These are phyloP conservation scores for Mitragyna speciosa DNA, from an alignment of 257 asterid species.

Conservation along the genomic window DNA sequence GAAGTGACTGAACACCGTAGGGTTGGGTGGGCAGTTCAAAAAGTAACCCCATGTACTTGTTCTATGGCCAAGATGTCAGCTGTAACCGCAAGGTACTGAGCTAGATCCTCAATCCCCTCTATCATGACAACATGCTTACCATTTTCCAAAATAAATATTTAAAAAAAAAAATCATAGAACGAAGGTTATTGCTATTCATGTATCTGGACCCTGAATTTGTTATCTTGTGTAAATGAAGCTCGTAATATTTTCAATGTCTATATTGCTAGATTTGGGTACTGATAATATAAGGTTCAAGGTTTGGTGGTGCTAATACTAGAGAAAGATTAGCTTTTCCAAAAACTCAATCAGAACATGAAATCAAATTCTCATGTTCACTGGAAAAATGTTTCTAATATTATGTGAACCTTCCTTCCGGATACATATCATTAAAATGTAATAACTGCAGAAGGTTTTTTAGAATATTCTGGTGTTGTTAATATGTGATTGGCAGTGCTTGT, in stretches of 20 bases:
- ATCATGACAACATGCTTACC: neutral
- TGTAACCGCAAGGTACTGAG: neutral
- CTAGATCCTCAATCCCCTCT: neutral
- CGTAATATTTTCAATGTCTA: neutral
- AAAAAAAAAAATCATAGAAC: neutral
- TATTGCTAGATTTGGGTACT: neutral
- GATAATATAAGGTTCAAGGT: neutral
- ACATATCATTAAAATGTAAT: neutral
- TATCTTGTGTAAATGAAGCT: neutral
- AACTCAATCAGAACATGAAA: neutral
- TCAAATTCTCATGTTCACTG: neutral
- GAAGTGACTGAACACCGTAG: neutral
- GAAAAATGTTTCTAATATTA: neutral
- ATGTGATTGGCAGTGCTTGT: neutral
- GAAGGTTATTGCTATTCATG: neutral
- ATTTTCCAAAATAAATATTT: neutral
- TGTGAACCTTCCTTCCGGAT: neutral
- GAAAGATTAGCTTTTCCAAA: neutral
- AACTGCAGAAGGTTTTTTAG: neutral
- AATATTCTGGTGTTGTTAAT: neutral
- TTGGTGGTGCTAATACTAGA: neutral
- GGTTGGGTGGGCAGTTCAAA: neutral
- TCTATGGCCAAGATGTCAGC: neutral
- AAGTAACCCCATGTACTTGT: neutral
- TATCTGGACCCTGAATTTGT: neutral